phyloP scores from a whole-genome alignment of 2,329 filamentous ascomycete genomes.

The Ceratocystis huliohia region DNA sequence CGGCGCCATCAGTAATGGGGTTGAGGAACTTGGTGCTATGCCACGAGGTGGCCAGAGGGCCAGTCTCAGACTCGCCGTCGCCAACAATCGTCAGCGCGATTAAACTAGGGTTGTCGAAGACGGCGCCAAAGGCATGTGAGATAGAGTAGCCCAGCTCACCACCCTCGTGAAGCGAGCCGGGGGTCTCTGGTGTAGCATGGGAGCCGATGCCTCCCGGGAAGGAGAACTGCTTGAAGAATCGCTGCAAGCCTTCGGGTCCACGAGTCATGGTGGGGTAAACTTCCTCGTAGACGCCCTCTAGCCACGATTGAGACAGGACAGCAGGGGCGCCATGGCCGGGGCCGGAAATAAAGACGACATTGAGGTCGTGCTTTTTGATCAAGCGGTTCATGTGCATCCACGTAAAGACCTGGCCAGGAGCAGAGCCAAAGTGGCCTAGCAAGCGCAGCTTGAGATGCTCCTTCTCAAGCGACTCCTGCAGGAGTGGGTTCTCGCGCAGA shows the following conservation, averaged over 20 bases:
- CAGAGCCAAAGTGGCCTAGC: constrained; percentile 67
- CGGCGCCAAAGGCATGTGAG: constrained; percentile 64
- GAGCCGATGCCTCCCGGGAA: constrained; percentile 69
- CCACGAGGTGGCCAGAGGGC: constrained; percentile 66
- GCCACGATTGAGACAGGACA: constrained; percentile 61
- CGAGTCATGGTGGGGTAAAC: constrained; percentile 63
- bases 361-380: constrained; percentile 66
- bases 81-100: constrained; percentile 69
- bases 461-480: constrained; percentile 53
- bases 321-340: constrained; percentile 68
- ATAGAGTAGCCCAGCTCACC: constrained; percentile 73
- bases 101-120: constrained; percentile 61
- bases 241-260: constrained; percentile 54
- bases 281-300: constrained; percentile 66
- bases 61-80: constrained; percentile 71
- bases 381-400: constrained; percentile 73
- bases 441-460: constrained; percentile 63
- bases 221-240: constrained; percentile 73
- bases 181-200: constrained; percentile 67
- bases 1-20: constrained; percentile 63
- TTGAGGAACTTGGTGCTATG: constrained; percentile 75
- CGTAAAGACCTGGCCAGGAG: constrained; percentile 68
- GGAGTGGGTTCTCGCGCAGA: constrained; percentile 58
- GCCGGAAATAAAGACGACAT: constrained; percentile 61
- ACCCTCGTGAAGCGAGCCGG: constrained; percentile 64